phyloP scores from a whole-genome alignment of 164 flowering plant genomes.

The Liriodendron chinense region DNA sequence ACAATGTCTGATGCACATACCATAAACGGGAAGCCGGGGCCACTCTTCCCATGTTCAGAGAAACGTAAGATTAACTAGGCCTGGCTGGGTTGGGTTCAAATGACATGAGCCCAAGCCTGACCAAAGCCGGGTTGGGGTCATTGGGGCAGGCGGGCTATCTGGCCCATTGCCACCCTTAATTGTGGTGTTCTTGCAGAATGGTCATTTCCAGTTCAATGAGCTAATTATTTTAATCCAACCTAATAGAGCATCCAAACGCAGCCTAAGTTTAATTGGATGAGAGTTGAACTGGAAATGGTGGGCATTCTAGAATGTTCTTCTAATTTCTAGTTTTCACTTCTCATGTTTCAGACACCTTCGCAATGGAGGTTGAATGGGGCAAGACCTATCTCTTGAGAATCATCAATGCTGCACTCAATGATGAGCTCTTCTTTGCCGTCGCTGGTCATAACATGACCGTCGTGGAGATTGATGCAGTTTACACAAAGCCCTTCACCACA shows the following conservation, averaged over 20 bases:
- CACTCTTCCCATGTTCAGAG: slow-evolving; percentile 56
- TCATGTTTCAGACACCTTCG: slow-evolving; percentile 36
- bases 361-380: slow-evolving; percentile 45
- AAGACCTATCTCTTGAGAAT: slow-evolving; percentile 50
- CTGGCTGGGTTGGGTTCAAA: neutral
- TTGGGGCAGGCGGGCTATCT: too few relatives aligned
- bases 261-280: too few relatives aligned
- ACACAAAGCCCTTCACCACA: slow-evolving; percentile 47
- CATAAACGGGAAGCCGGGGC: slow-evolving; percentile 70
- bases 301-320: neutral
- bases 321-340: neutral
- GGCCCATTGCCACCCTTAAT: too few relatives aligned
- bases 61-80: slow-evolving; percentile 34
- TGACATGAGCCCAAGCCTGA: too few relatives aligned
- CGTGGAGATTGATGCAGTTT: slow-evolving; percentile 62
- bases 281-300: too few relatives aligned
- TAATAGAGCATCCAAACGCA: too few relatives aligned
- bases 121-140: too few relatives aligned
- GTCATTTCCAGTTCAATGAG: too few relatives aligned
- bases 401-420: slow-evolving; percentile 76
- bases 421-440: slow-evolving; percentile 64
- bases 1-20: slow-evolving; percentile 58
- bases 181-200: too few relatives aligned
- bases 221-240: too few relatives aligned
- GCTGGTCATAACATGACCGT: slow-evolving; percentile 53